Percentiles rank a stretch among this genome's conserved stretches.
phyloP scores from a whole-genome alignment of 2,329 filamentous ascomycete genomes.

The Fusarium nurragi region DNA sequence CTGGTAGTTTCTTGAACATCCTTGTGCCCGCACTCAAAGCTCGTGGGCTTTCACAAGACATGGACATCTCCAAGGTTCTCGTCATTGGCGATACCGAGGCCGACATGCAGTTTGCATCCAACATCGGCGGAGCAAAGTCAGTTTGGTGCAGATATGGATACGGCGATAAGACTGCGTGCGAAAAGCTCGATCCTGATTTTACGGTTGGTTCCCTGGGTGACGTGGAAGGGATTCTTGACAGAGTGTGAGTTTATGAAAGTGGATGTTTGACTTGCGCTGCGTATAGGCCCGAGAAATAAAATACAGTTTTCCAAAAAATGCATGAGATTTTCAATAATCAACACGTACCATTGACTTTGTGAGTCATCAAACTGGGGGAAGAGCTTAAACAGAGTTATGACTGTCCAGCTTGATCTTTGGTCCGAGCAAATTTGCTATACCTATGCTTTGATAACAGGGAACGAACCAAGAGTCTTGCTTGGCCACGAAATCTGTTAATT shows the following conservation, averaged over 20 bases:
- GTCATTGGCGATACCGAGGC: conserved; percentile 9
- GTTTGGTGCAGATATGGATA: conserved; percentile 16
- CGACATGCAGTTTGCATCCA: background rate
- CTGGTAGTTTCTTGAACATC: conserved; percentile 1
- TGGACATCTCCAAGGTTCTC: background rate
- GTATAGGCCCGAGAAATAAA: background rate
- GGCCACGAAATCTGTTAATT: no score
- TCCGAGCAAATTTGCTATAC: no score
- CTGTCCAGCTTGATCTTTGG: no score
- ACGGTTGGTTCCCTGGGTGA: background rate
- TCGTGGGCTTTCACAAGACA: fast-evolving
- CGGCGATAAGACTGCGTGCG: conserved; percentile 11
- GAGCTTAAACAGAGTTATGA: no score
- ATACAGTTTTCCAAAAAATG: background rate
- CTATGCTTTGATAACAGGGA: no score
- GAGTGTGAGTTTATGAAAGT: background rate
- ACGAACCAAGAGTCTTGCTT: no score
- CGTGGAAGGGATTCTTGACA: background rate
- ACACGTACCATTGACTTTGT: no score
- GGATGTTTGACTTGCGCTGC: background rate
- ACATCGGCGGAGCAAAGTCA: conserved; percentile 12
- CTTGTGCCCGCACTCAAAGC: background rate
- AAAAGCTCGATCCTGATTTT: background rate
- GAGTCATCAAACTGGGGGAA: no score
- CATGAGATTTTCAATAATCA: no score